Conservation (phyloP, 257 asterid genomes). For the Fraxinus quadrangulata region DNA sequence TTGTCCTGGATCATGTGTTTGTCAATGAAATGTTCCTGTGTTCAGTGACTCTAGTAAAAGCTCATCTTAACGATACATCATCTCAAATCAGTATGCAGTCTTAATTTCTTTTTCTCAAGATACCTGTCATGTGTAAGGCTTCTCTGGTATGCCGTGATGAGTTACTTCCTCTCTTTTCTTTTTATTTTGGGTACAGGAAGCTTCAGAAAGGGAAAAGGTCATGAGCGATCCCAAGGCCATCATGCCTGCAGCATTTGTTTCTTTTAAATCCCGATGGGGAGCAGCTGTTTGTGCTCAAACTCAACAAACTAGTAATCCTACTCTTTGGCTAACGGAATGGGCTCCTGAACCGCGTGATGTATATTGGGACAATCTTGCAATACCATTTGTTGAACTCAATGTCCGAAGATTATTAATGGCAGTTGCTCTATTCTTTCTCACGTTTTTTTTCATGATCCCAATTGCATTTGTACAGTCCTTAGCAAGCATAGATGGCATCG, state of each 20-base stretch:
- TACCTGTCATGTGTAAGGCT: neutral
- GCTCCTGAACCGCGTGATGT: slow-evolving; percentile 94
- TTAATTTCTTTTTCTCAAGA: slow-evolving; percentile 6
- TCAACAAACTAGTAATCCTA: slow-evolving; percentile 71
- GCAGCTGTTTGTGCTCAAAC: slow-evolving; percentile 96
- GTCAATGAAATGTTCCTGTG: neutral
- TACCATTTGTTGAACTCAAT: slow-evolving; percentile 60
- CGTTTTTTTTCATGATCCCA: slow-evolving; percentile 89
- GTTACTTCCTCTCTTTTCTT: slow-evolving; percentile 2
- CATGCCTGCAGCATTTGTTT: slow-evolving; percentile 89
- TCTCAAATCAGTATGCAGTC: slow-evolving; percentile 5
- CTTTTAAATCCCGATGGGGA: slow-evolving; percentile 89
- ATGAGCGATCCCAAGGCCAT: slow-evolving; percentile 65
- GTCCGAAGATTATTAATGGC: slow-evolving; percentile 52
- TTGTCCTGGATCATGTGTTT: slow-evolving; percentile 6
- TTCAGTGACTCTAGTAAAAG: neutral
- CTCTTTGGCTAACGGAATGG: slow-evolving; percentile 85
- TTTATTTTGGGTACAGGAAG: slow-evolving; percentile 53
- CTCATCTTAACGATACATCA: neutral
- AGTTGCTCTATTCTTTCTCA: slow-evolving; percentile 65
- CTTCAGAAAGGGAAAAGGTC: slow-evolving; percentile 65
- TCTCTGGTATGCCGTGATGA: neutral
- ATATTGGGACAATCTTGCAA: slow-evolving; percentile 82
- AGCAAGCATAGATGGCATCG: slow-evolving; percentile 79
- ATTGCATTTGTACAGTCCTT: slow-evolving; percentile 82